Evolutionary conservation across 2,329 filamentous ascomycete genomes (phyloP).

Genomic region (Boeremia lycopersici): DNA sequence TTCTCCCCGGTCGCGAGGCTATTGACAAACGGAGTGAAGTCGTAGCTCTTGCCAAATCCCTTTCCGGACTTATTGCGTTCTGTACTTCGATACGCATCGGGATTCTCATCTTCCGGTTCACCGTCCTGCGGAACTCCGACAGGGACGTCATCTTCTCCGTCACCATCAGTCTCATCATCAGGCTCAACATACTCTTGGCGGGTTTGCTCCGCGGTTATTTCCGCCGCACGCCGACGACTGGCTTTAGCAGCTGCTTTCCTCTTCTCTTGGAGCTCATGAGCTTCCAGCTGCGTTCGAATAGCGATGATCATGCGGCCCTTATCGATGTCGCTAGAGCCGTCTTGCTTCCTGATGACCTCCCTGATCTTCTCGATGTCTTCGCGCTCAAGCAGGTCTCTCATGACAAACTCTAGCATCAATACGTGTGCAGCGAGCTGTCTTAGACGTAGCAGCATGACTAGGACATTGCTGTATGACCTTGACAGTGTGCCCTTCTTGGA

Average conservation of each 20-base stretch:
- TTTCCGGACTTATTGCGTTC: slow-evolving; percentile 26
- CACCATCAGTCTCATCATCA: slow-evolving; percentile 5
- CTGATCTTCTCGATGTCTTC: slow-evolving; percentile 55
- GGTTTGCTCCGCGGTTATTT: background rate
- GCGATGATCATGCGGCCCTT: slow-evolving; percentile 27
- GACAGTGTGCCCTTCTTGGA: slow-evolving; percentile 16
- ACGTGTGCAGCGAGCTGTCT: slow-evolving; percentile 59
- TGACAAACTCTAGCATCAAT: slow-evolving; percentile 54
- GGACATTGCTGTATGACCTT: slow-evolving; percentile 5
- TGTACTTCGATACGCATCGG: background rate
- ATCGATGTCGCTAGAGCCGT: slow-evolving; percentile 13
- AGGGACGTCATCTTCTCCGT: slow-evolving; percentile 2
- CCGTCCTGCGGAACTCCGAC: background rate
- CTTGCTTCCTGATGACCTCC: slow-evolving; percentile 34
- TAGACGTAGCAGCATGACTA: slow-evolving; percentile 55
- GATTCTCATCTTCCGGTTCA: background rate
- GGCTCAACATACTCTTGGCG: background rate
- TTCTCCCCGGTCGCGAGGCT: slow-evolving; percentile 39
- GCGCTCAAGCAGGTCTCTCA: slow-evolving; percentile 53
- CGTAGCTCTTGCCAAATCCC: slow-evolving; percentile 46
- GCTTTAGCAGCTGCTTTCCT: slow-evolving; percentile 14
- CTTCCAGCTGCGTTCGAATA: slow-evolving; percentile 40
- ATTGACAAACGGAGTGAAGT: slow-evolving; percentile 51
- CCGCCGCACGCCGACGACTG: slow-evolving; percentile 4
- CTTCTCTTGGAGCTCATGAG: slow-evolving; percentile 16